Evolutionary conservation across 441 rosid genomes (phyloP), one percentile per base, ranked within the genome.

Genomic region (Erysimum pusillum): DNA sequence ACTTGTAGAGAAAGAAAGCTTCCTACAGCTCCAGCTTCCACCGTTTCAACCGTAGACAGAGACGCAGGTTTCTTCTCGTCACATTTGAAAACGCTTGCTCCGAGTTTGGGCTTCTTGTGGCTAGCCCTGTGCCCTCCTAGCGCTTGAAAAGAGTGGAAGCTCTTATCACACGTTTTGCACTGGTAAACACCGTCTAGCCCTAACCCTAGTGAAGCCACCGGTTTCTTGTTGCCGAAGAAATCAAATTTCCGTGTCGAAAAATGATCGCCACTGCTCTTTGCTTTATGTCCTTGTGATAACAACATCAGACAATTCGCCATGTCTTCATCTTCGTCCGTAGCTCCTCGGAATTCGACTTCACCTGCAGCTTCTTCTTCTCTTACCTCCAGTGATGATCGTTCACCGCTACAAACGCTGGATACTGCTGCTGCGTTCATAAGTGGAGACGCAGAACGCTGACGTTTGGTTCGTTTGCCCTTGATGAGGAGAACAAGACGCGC

Each of bases 51-150:
- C 3, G 79, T 34, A 69, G 38, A 53, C 7, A 72, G 46, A 67
- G 48, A 49, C 14, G 28, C 58, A 6, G 67, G 1, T 36, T 36
- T 80, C 86, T 58, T 60, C 80, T 52, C 83, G 1, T 42, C 45
- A 14, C 74, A 71, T 51, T 74, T 73, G 28, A 76, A 35, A 46
- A 38, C 51, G 15, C 67, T 72, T 70, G 12, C 63, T 63, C 39
- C 38, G 22, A 56, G 61, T 62, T 78, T 88, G 0, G 83, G 85
- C 67, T 85, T 89, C 85, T 87, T 87, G 79, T 88, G 94, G 67
- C 91, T 87, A 17, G 92, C 83, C 64, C 87, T 67, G 58, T 90
- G 92, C 5, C 94, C 92, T 9, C 94, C 90, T 14, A 90, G 75
- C 2, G 92, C 94, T 77, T 90, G 94, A 71, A 90, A 90, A 17